Conservation (phyloP, 192 early-diverging fungal species). For the Ramicandelaber brevisporus region DNA sequence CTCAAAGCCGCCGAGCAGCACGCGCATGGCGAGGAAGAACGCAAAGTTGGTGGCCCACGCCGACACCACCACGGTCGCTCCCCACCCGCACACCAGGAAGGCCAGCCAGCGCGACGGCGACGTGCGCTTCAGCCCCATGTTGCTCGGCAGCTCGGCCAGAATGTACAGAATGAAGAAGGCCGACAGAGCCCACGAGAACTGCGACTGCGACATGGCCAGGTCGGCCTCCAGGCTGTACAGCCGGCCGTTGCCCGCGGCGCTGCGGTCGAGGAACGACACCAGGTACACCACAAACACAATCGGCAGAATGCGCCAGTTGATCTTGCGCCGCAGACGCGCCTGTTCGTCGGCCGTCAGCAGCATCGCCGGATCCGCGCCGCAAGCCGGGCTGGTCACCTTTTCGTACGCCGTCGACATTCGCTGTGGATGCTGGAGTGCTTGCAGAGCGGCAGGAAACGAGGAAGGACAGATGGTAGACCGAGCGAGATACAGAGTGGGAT, state of each 20-base stretch:
- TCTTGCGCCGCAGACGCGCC: too few relatives aligned
- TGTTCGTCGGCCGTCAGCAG: too few relatives aligned
- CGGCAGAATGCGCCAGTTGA: slow-evolving; percentile 26
- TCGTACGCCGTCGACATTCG: too few relatives aligned
- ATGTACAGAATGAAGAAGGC: slow-evolving; percentile 35
- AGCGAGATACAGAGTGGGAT: too few relatives aligned
- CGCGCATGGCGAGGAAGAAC: slow-evolving; percentile 13
- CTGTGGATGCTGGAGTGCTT: too few relatives aligned
- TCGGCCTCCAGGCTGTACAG: slow-evolving; percentile 9
- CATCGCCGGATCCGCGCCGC: too few relatives aligned
- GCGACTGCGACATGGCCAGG: slow-evolving; percentile 9
- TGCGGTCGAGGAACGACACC: slow-evolving; percentile 14
- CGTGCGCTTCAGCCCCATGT: slow-evolving; percentile 18
- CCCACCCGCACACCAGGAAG: slow-evolving; percentile 15
- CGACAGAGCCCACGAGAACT: slow-evolving; percentile 27
- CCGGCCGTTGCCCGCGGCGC: slow-evolving; percentile 21
- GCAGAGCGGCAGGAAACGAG: too few relatives aligned
- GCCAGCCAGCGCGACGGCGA: slow-evolving; percentile 16
- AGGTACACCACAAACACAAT: slow-evolving; percentile 19
- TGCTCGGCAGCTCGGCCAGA: slow-evolving; percentile 34
- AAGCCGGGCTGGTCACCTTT: too few relatives aligned
- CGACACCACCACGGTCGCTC: slow-evolving; percentile 18
- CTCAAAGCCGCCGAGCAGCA: slow-evolving; percentile 16
- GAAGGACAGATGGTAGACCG: too few relatives aligned
- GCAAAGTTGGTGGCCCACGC: slow-evolving; percentile 29